phyloP scores from a whole-genome alignment of 345 rosid genomes.

The Populus simonii region DNA sequence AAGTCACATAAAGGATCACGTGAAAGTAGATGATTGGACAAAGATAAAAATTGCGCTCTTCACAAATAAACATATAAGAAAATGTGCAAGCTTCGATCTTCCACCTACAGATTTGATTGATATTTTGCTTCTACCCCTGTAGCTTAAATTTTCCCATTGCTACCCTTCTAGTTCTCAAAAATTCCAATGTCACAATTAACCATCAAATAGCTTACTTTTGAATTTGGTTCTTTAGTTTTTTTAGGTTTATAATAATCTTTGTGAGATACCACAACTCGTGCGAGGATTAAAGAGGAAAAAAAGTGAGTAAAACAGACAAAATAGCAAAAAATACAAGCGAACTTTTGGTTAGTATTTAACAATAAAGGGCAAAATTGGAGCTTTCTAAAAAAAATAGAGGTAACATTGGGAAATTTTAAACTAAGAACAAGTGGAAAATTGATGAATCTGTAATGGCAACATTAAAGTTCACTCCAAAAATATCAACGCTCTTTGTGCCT shows the following conservation, averaged over 20 bases:
- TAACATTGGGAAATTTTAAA: too few relatives aligned
- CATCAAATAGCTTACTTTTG: background rate
- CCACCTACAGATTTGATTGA: background rate
- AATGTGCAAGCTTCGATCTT: background rate
- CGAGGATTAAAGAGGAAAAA: too few relatives aligned
- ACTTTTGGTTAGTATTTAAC: too few relatives aligned
- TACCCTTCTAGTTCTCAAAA: background rate
- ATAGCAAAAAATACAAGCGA: too few relatives aligned
- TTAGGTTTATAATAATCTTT: background rate
- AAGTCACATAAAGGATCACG: background rate
- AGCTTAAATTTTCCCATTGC: background rate
- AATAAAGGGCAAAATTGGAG: too few relatives aligned
- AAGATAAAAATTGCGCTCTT: background rate
- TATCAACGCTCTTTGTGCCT: too few relatives aligned
- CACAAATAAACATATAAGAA: background rate
- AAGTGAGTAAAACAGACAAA: too few relatives aligned
- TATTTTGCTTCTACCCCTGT: too few relatives aligned
- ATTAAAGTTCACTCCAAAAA: too few relatives aligned
- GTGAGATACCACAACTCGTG: background rate
- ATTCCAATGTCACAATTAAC: background rate
- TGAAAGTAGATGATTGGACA: background rate
- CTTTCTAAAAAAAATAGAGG: too few relatives aligned
- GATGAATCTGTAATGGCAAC: too few relatives aligned
- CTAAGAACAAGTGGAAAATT: too few relatives aligned
- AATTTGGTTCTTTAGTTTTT: background rate